Base-by-base conservation (phyloP, 1,284 basidiomycete species). In the Ustilago cynodontis region DNA sequence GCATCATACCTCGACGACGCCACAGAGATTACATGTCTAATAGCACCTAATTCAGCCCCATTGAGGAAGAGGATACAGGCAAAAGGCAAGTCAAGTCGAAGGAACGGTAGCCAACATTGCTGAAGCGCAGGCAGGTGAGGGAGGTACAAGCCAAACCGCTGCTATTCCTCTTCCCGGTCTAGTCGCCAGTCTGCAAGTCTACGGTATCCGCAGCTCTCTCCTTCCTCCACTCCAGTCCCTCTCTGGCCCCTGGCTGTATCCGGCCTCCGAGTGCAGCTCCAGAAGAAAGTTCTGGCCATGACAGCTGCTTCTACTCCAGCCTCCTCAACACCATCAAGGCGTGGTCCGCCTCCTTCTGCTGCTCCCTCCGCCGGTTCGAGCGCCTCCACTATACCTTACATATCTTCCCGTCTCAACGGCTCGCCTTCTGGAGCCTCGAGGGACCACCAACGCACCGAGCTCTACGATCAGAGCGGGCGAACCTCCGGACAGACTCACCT, bases 381-480 rank as follows among this genome's bases (percentile, higher is more conserved):
- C 59, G 20, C 1, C 35, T 41, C 47, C 47, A 24, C 47, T 49
- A 39, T 43, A 26, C 10, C 33, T 16, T 28, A 58, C 22, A 11
- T 55, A 39, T 62, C 55, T 26, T 58, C 55, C 22, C 59, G 54
- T 18, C 8, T 47, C n/a, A 33, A 52, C 49, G 49, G 49, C 28
- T 51, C 49, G 13, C 43, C 43, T 7, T 47, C 43, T 47, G 6
- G 43, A 47, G 8, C 8, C 22, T 20, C 43, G 22, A 35, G 57
- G 49, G 66, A 63, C n/a, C 53, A 63, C 20, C 31, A 29, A 41
- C 37, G 29, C 22, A 59, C 57, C 9, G 51, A 43, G 22, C 41
- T 69, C 45, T 69, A 70, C 61, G 67, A 70, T 20, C 60, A 64
- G 20, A 58, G 53, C 35, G 41, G n/a, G 43, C 51, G 56, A 2